Conservation (phyloP, 2,329 filamentous ascomycete genomes). For the Aspergillus pseudonomiae region DNA sequence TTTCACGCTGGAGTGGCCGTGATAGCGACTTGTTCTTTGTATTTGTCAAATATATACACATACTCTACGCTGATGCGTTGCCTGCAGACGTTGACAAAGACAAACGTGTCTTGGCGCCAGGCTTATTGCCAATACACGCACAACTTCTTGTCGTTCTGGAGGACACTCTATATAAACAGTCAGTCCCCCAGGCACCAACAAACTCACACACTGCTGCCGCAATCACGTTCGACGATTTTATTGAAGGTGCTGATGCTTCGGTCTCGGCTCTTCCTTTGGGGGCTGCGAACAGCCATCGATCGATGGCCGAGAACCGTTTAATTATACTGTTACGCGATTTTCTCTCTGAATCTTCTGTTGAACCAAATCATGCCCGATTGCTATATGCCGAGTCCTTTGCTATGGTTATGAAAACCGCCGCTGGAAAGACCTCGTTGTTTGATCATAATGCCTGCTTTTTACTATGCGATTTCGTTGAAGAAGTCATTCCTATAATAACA, state of each 20-base stretch:
- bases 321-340: conserved; percentile 82
- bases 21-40: conserved; percentile 91
- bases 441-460: conserved; percentile 84
- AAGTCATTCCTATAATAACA: conserved; percentile 69
- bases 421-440: conserved; percentile 75
- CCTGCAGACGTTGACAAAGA: conserved; percentile 56
- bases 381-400: conserved; percentile 79
- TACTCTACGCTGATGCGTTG: conserved; percentile 74
- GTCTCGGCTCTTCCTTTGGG: conserved; percentile 65
- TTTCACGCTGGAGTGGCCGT: conserved; percentile 79
- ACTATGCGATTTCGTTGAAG: conserved; percentile 88
- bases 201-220: conserved; percentile 52
- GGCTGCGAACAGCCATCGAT: conserved; percentile 70
- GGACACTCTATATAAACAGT: conserved; percentile 78
- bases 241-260: conserved; percentile 68
- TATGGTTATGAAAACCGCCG: conserved; percentile 70
- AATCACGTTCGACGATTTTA: conserved; percentile 68
- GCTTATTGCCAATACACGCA: conserved; percentile 77
- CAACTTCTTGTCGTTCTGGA: conserved; percentile 80
- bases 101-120: conserved; percentile 70
- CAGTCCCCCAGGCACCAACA: conserved; percentile 48
- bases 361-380: conserved; percentile 59
- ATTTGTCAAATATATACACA: conserved; percentile 85
- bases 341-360: conserved; percentile 63
- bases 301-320: conserved; percentile 86